phyloP scores from a whole-genome alignment of 1,284 basidiomycete species.

The Trichosporon coremiiforme region DNA sequence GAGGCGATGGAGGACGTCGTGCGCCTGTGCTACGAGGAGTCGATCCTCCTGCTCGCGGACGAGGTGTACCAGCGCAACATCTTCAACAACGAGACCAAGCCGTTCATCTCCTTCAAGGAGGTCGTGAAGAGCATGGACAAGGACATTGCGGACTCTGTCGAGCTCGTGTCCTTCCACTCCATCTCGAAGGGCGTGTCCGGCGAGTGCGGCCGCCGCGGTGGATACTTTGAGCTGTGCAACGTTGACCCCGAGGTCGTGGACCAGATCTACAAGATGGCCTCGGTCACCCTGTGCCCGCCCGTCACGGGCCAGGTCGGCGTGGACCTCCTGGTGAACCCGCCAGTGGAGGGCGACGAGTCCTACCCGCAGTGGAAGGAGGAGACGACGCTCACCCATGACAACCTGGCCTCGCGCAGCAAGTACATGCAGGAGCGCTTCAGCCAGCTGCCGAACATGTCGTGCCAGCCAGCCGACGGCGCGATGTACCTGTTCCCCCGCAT shows the following conservation, averaged over 20 bases:
- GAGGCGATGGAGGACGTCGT: constrained; percentile 73
- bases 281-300: constrained; percentile 85
- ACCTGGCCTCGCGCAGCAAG: constrained; percentile 69
- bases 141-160: constrained; percentile 59
- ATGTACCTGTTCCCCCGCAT: constrained; percentile 83
- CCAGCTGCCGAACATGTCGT: constrained; percentile 74
- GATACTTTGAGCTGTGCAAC: constrained; percentile 89
- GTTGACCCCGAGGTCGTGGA: constrained; percentile 73
- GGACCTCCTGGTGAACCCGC: constrained; percentile 85
- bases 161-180: constrained; percentile 90
- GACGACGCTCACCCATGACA: constrained; percentile 73
- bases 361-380: constrained; percentile 79
- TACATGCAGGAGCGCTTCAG: constrained; percentile 77
- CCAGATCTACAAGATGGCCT: constrained; percentile 92
- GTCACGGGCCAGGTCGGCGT: constrained; percentile 79
- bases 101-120: constrained; percentile 92
- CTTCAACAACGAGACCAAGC: constrained; percentile 65
- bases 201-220: constrained; percentile 89
- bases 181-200: constrained; percentile 93
- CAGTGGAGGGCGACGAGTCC: constrained; percentile 70
- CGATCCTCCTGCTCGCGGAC: constrained; percentile 86
- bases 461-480: constrained; percentile 81
- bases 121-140: constrained; percentile 67
- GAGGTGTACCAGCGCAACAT: constrained; percentile 95
- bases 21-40: constrained; percentile 76